phyloP scores from a whole-genome alignment of 495 filamentous ascomycete genomes.

The Aspergillus carlsbadensis region DNA sequence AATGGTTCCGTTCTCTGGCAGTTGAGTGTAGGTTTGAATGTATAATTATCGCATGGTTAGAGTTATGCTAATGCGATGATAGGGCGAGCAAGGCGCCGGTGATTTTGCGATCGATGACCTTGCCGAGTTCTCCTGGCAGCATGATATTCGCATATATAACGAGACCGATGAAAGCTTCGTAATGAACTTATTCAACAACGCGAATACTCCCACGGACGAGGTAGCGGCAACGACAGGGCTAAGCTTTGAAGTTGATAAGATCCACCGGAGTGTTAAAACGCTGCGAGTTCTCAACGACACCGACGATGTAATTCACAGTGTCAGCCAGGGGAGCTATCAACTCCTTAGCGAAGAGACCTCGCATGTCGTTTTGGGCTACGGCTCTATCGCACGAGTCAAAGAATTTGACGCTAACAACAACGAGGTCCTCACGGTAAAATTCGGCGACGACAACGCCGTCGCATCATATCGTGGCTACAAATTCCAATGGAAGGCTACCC shows the following conservation, averaged over 20 bases:
- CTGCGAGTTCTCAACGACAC: conserved; percentile 33
- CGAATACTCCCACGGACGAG: conserved; percentile 30
- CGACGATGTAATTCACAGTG: conserved; percentile 36
- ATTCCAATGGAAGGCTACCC: conserved; percentile 39
- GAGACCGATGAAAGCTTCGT: conserved; percentile 29
- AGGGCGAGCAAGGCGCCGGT: conserved; percentile 38
- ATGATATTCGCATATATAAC: conserved; percentile 41
- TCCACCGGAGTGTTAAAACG: conserved; percentile 38
- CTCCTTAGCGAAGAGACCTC: conserved; percentile 34
- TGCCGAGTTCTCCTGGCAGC: conserved; percentile 46
- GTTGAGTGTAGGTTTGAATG: conserved; percentile 24
- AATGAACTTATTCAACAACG: conserved; percentile 35
- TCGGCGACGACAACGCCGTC: conserved; percentile 36
- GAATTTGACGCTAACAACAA: conserved; percentile 41
- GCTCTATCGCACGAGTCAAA: conserved; percentile 47
- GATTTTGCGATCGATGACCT: conserved; percentile 41
- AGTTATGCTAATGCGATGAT: conserved; percentile 7
- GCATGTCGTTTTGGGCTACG: conserved; percentile 49
- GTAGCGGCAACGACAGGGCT: conserved; percentile 33
- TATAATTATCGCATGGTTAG: not conserved
- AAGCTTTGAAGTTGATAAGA: conserved; percentile 39
- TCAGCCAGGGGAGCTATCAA: conserved; percentile 50
- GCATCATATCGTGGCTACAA: conserved; percentile 45
- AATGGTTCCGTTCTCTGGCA: conserved; percentile 43
- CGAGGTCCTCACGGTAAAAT: conserved; percentile 35